These are phyloP conservation scores for Wickerhamiella vanderwaltii DNA, from an alignment of 805 yeast species.

Conservation along the genomic window DNA sequence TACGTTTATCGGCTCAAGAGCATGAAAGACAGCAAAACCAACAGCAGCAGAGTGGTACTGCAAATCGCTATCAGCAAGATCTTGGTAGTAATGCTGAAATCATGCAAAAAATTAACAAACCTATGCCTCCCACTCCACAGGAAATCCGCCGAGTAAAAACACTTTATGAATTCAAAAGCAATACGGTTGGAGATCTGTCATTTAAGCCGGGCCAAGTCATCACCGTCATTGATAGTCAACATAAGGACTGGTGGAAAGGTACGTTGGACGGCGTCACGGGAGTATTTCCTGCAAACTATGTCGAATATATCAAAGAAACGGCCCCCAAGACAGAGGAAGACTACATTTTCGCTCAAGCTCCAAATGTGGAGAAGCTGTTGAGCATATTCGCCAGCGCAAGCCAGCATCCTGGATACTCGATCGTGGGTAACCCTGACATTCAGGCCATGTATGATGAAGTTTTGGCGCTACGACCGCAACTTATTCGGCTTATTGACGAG, in stretches of 20 bases:
- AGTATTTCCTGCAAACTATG: conserved; percentile 86
- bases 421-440: conserved; percentile 50
- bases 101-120: conserved; percentile 10
- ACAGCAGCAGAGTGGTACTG: neutral
- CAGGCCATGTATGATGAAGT: conserved; percentile 62
- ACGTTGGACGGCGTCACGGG: conserved; percentile 70
- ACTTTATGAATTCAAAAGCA: conserved; percentile 62
- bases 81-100: neutral
- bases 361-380: conserved; percentile 58
- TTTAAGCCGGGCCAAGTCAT: conserved; percentile 81
- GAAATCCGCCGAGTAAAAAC: conserved; percentile 47
- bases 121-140: conserved; percentile 12
- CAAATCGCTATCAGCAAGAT: neutral
- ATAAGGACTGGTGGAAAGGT: conserved; percentile 95
- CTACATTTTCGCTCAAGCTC: conserved; percentile 39
- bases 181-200: conserved; percentile 77
- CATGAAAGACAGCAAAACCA: neutral
- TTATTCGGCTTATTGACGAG: conserved; percentile 65
- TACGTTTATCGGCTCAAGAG: conserved; percentile 18
- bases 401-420: conserved; percentile 25
- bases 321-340: conserved; percentile 33
- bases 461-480: conserved; percentile 57
- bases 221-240: conserved; percentile 73
- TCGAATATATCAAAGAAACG: conserved; percentile 25
- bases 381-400: conserved; percentile 37